Percentiles rank a stretch among this genome's conserved stretches.
Conservation (phyloP, 305 asterid species). For the Fraxinus velutina region DNA sequence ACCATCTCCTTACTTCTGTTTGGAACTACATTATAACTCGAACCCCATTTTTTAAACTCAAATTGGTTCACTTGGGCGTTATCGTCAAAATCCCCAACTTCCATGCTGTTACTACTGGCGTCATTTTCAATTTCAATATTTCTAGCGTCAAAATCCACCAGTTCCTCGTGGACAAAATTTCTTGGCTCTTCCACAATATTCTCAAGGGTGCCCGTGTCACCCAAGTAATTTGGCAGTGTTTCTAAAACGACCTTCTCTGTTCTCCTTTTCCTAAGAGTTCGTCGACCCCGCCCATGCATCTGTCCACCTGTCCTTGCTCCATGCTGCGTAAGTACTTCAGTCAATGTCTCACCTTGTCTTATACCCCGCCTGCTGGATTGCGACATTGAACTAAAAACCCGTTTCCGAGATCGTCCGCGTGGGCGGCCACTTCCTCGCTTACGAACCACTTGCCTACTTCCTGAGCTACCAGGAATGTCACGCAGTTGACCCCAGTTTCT, state of each 20-base stretch:
- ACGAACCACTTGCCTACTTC: slow-evolving; percentile 27
- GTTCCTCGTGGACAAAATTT: slow-evolving; percentile 29
- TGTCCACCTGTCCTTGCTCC: slow-evolving; percentile 61
- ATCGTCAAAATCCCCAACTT: slow-evolving; percentile 60
- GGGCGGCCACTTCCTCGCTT: slow-evolving; percentile 54
- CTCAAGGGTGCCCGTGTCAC: slow-evolving; percentile 24
- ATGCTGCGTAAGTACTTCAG: slow-evolving; percentile 57
- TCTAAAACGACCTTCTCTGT: slow-evolving; percentile 37
- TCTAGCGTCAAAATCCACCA: slow-evolving; percentile 22
- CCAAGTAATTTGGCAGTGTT: slow-evolving; percentile 27
- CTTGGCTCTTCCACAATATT: slow-evolving; percentile 32
- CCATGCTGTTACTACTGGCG: slow-evolving; percentile 54
- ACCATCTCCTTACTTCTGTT: slow-evolving; percentile 43
- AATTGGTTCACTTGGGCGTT: slow-evolving; percentile 38
- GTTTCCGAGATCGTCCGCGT: slow-evolving; percentile 56
- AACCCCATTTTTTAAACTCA: slow-evolving; percentile 47
- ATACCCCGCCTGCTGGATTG: slow-evolving; percentile 37
- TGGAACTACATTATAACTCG: slow-evolving; percentile 27
- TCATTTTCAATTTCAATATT: slow-evolving; percentile 35
- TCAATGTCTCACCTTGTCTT: slow-evolving; percentile 44
- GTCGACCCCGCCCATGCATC: slow-evolving; percentile 67
- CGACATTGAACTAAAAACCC: slow-evolving; percentile 27
- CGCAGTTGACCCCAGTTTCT: slow-evolving; percentile 30
- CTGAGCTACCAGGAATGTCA: slow-evolving; percentile 28
- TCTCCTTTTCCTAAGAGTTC: slow-evolving; percentile 75